Evolutionary conservation across 179 eudicot species (phyloP), one percentile per base, ranked within the genome.

Genomic region (Gypsophila paniculata): DNA sequence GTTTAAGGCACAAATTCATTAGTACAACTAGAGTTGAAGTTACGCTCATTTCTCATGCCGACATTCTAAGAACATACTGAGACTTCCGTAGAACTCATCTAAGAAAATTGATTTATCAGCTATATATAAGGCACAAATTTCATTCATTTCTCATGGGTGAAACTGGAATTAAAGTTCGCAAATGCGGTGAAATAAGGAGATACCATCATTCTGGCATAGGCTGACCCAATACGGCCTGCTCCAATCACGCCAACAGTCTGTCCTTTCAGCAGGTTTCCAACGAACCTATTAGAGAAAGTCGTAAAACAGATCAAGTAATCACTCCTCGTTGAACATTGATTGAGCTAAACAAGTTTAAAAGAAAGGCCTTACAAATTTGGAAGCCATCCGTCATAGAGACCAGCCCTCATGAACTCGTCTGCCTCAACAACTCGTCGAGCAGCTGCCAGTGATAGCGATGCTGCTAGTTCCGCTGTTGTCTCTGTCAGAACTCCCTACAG

Each of bases 171-270:
- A 69, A 19, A 25, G 3, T 6, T 55, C 25, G 44, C 36, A 53
- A 32, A 73, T 58, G 42, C 44, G 25, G 61, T 32, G 22, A 54
- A 46, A 1, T 9, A 26, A 36, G 65, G 57, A 39, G 51, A 69
- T 87, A 91, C 97, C 98, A 93, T 93, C 96, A 91, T 91, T 85
- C 97, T 81, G 55, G 97, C 99, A 82, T 91, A 91, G 77, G 99
- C 96, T 63, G 97, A 91, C 62, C 96, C 96, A 72, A 94, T 94
- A 17, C 94, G 91, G 79, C 99, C 99, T 68, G 97, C 99, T 81
- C 99, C 99, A 81, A 91, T 91, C 64, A 94, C 99, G 66, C 99
- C 99, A 65, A 94, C 97, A 52, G 94, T 94, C 79, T 91, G 97
- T 52, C 97, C 97, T 83, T 91, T 94, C 22, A 94, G 99, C 86